Evolutionary conservation across 139 green algal genomes (phyloP).

Genomic region (Closterium sp.): DNA sequence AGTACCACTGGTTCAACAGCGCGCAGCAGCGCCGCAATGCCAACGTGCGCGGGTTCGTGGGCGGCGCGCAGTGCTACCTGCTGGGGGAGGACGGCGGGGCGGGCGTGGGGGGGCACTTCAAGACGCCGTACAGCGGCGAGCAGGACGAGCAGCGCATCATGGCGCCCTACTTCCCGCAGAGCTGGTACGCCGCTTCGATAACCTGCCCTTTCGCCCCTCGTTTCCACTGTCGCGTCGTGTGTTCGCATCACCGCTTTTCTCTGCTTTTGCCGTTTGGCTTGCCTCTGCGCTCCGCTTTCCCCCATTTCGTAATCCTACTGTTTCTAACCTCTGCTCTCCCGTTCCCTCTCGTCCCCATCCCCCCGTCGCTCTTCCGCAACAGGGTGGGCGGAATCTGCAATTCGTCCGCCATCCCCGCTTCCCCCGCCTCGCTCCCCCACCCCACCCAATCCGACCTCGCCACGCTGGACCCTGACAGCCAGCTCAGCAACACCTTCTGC

Average conservation of each 20-base stretch:
- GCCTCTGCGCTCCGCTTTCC: neutral
- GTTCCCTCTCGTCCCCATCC: neutral
- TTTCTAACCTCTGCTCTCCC: neutral
- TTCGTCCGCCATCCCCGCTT: neutral
- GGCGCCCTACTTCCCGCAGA: neutral
- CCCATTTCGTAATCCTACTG: neutral
- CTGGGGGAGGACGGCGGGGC: neutral
- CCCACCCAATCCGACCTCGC: neutral
- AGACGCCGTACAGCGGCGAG: neutral
- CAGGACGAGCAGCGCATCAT: neutral
- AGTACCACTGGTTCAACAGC: neutral
- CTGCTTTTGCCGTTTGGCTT: neutral
- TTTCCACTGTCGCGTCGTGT: too few species aligned
- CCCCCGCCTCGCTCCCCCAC: neutral
- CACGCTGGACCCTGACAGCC: neutral
- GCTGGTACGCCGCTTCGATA: neutral
- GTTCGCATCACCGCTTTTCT: neutral
- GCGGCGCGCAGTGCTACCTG: neutral
- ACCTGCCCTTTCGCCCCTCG: neutral
- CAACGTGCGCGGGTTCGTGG: neutral
- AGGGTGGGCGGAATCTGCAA: neutral
- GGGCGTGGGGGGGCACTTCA: neutral
- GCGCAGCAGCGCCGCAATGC: neutral
- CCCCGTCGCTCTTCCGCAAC: neutral
- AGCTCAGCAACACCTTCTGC: slow-evolving; percentile 13